phyloP scores from a whole-genome alignment of 352 stramenopile genomes.

The Pythium sp. region DNA sequence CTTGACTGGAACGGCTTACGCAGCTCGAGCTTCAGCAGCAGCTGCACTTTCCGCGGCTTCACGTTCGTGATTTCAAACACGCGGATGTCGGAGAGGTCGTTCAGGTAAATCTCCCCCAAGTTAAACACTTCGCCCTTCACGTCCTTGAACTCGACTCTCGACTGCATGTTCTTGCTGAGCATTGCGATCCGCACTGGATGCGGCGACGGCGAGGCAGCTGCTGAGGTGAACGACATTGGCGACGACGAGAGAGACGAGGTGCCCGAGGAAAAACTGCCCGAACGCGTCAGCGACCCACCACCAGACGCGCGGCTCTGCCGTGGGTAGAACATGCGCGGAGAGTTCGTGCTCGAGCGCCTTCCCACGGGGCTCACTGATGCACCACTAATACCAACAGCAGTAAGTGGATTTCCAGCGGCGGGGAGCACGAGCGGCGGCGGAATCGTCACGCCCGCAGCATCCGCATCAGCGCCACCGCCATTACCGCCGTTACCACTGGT shows the following conservation, averaged over 20 bases:
- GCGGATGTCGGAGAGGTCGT: slow-evolving; percentile 82
- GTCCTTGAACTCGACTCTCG: slow-evolving; percentile 44
- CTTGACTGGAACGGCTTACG: slow-evolving; percentile 80
- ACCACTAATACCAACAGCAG: not conserved
- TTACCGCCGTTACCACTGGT: not conserved
- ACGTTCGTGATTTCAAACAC: slow-evolving; percentile 79
- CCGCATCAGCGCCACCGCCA: not conserved
- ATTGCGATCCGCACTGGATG: slow-evolving; percentile 46
- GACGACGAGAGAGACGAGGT: slow-evolving; percentile 19
- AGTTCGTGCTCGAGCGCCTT: slow-evolving; percentile 12
- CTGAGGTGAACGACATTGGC: slow-evolving; percentile 6
- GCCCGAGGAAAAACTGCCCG: slow-evolving; percentile 19
- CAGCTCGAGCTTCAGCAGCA: slow-evolving; percentile 73
- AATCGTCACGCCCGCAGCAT: not conserved
- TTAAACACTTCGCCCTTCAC: slow-evolving; percentile 54
- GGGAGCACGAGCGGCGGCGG: slow-evolving; percentile 9
- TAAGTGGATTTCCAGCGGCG: not conserved
- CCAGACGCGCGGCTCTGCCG: slow-evolving; percentile 9
- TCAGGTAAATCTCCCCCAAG: slow-evolving; percentile 84
- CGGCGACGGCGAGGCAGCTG: slow-evolving; percentile 22
- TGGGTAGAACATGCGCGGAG: slow-evolving; percentile 15
- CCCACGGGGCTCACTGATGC: not conserved
- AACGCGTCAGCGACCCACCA: slow-evolving; percentile 8
- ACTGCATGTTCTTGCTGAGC: slow-evolving; percentile 61
- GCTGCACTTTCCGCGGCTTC: slow-evolving; percentile 40